Conservation (phyloP, 2,329 filamentous ascomycete species). For the Colletotrichum gigasporum region DNA sequence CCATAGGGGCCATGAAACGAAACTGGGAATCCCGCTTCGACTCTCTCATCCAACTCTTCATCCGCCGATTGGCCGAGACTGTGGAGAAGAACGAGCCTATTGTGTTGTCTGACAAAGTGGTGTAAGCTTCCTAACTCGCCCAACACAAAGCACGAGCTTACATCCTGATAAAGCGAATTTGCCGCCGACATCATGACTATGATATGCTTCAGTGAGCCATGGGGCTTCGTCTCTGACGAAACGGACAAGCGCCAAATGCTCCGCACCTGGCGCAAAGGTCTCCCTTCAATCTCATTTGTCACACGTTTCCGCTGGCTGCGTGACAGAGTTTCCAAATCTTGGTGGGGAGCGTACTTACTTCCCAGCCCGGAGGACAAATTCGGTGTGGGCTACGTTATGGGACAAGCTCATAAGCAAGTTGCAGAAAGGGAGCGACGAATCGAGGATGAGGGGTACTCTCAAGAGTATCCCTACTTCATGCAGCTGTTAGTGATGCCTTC, state of each 20-base stretch:
- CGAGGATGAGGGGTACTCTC: neutral
- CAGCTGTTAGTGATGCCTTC: constrained; percentile 1
- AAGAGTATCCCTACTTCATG: constrained; percentile 9
- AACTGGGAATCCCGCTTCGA: constrained; percentile 21
- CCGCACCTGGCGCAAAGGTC: constrained; percentile 8
- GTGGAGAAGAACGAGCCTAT: neutral
- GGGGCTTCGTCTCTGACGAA: constrained; percentile 14
- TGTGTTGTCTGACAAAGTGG: constrained; percentile 9
- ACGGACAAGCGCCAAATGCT: constrained; percentile 20
- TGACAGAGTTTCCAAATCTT: neutral
- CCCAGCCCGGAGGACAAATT: constrained; percentile 1
- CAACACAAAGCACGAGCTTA: neutral
- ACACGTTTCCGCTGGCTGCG: constrained; percentile 14
- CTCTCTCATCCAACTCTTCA: constrained; percentile 9
- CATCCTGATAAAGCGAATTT: neutral
- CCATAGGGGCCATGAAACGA: constrained; percentile 7
- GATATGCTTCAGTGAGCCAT: constrained; percentile 12
- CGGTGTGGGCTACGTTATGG: constrained; percentile 21
- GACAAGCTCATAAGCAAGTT: constrained; percentile 8
- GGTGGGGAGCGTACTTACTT: neutral
- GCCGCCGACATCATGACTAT: constrained; percentile 25
- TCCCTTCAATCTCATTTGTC: neutral
- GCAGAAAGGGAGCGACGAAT: constrained; percentile 6
- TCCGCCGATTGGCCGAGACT: constrained; percentile 2
- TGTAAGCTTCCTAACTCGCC: neutral